Conservation (phyloP, 225 moss, liverwort and hornwort species). For the Sphagnum contortum region DNA sequence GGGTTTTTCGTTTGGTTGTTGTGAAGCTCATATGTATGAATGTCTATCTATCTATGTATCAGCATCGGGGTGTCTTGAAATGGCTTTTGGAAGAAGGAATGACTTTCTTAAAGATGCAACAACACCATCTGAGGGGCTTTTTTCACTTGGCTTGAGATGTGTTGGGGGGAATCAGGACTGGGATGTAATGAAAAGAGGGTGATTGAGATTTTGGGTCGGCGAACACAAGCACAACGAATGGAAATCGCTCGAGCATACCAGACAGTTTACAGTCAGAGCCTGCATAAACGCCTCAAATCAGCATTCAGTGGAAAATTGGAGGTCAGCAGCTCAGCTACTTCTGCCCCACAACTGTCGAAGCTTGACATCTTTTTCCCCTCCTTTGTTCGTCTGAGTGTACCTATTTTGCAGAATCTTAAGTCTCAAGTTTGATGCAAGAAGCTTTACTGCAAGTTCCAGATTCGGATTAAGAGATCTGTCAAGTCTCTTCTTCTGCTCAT, state of each 20-base stretch:
- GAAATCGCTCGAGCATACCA: slow-evolving; percentile 50
- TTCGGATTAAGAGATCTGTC: too few species aligned
- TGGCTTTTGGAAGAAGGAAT: not conserved
- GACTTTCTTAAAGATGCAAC: too few species aligned
- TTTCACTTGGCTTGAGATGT: not conserved
- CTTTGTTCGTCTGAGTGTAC: not conserved
- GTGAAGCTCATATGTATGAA: not conserved
- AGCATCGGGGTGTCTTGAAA: not conserved
- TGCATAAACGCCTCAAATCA: slow-evolving; percentile 50
- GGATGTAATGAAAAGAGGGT: slow-evolving; percentile 47
- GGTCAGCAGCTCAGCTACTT: slow-evolving; percentile 12
- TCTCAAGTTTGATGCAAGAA: slow-evolving; percentile 12
- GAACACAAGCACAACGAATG: slow-evolving; percentile 38
- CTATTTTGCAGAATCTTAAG: too few species aligned
- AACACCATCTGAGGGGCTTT: too few species aligned
- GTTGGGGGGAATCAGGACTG: slow-evolving; percentile 15
- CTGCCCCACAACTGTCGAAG: too few species aligned
- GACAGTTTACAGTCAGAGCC: slow-evolving; percentile 44
- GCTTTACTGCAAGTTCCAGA: slow-evolving; percentile 10
- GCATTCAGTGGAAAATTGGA: slow-evolving; percentile 46
- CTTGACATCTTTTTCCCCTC: not conserved
- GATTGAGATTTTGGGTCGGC: slow-evolving; percentile 41
- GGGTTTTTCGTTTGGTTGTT: slow-evolving; percentile 1
- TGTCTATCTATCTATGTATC: not conserved
- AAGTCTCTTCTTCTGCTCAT: too few species aligned